phyloP scores from a whole-genome alignment of 2,329 filamentous ascomycete genomes.

The Thelonectria olida region DNA sequence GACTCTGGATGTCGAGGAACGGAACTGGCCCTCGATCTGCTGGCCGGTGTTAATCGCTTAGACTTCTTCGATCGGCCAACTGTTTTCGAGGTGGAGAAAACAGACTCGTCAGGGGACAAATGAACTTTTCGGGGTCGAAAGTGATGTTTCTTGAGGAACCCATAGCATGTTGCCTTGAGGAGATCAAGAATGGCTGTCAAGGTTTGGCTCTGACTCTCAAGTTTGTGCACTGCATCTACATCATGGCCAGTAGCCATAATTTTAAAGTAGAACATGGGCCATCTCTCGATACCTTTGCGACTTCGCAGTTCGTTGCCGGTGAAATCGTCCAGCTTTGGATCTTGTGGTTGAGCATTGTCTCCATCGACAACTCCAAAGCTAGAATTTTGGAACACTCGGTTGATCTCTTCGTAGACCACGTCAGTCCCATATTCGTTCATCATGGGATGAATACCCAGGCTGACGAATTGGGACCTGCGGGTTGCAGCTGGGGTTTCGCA shows the following conservation, averaged over 20 bases:
- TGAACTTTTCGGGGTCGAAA: slow-evolving; percentile 64
- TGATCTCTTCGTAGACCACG: slow-evolving; percentile 80
- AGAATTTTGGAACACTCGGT: slow-evolving; percentile 78
- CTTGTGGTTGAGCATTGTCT: slow-evolving; percentile 44
- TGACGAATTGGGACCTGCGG: slow-evolving; percentile 82
- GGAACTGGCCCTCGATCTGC: slow-evolving; percentile 27
- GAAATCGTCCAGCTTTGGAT: slow-evolving; percentile 55
- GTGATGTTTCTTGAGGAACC: slow-evolving; percentile 79
- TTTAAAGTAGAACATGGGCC: slow-evolving; percentile 90
- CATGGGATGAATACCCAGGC: slow-evolving; percentile 77
- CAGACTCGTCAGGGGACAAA: slow-evolving; percentile 31
- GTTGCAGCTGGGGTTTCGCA: slow-evolving; percentile 76
- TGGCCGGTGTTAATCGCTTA: slow-evolving; percentile 16
- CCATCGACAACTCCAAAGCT: slow-evolving; percentile 75
- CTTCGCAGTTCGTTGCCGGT: slow-evolving; percentile 60
- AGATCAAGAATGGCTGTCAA: slow-evolving; percentile 66
- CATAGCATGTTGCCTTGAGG: slow-evolving; percentile 72
- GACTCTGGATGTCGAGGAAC: slow-evolving; percentile 9
- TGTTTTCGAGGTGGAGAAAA: slow-evolving; percentile 37
- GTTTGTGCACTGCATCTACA: slow-evolving; percentile 46
- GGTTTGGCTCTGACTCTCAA: slow-evolving; percentile 57
- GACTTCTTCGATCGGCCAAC: slow-evolving; percentile 27
- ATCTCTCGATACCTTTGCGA: slow-evolving; percentile 75
- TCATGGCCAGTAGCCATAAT: slow-evolving; percentile 56
- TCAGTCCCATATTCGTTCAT: slow-evolving; percentile 64